These are phyloP conservation scores for Linanthus parryae DNA, from an alignment of 148 eudicot genomes.

Conservation along the genomic window DNA sequence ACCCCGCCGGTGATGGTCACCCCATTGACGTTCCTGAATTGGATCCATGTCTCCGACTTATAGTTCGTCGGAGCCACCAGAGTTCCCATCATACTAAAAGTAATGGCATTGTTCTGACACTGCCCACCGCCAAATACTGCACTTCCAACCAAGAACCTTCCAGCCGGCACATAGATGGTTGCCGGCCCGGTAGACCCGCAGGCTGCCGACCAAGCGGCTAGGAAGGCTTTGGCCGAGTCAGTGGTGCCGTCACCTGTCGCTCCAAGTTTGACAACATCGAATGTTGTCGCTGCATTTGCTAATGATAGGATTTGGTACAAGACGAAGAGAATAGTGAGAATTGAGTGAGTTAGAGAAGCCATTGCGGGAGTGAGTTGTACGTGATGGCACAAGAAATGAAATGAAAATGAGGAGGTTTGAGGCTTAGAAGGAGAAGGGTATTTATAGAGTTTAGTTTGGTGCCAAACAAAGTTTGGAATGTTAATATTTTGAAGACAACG, in stretches of 20 bases:
- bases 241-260: slow-evolving; percentile 4
- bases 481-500: too few relatives aligned
- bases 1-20: slow-evolving; percentile 22
- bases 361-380: too few relatives aligned
- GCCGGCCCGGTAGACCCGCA: slow-evolving; percentile 18
- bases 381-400: too few relatives aligned
- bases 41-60: slow-evolving; percentile 20
- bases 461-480: too few relatives aligned
- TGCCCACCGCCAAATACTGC: too few relatives aligned
- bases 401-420: too few relatives aligned
- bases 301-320: background rate
- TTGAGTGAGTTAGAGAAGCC: too few relatives aligned
- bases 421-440: too few relatives aligned
- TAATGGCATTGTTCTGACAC: too few relatives aligned
- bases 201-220: slow-evolving; percentile 28
- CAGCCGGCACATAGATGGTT: slow-evolving; percentile 23
- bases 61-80: slow-evolving; percentile 30
- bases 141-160: slow-evolving; percentile 20
- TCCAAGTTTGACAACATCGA: slow-evolving; percentile 1
- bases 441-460: too few relatives aligned
- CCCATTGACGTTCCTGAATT: slow-evolving; percentile 25
- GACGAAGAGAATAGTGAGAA: background rate
- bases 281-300: background rate
- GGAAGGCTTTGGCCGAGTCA: slow-evolving; percentile 5
- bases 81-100: too few relatives aligned